A percentile compares a stretch with the other conserved stretches of the same genome.
Conservation (phyloP, 331 rosid species). For the Quercus tomentella region DNA sequence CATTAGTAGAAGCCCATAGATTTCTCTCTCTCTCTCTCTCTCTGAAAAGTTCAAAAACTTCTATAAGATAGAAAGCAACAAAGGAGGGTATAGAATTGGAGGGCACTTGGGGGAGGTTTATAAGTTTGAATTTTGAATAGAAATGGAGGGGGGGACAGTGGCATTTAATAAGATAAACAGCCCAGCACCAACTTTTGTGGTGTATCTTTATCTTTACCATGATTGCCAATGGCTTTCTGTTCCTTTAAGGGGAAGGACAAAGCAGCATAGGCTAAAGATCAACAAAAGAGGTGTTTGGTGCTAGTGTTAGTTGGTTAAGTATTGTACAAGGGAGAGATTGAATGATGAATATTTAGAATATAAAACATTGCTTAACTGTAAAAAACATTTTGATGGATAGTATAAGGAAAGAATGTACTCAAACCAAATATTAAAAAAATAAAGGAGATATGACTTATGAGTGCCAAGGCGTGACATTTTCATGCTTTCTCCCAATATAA, state of each 20-base stretch:
- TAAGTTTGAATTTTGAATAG: constrained; percentile 66
- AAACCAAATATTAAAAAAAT: not conserved
- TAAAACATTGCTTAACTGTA: constrained; percentile 10
- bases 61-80: not conserved
- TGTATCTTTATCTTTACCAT: constrained; percentile 41
- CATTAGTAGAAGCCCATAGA: constrained; percentile 11
- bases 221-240: constrained; percentile 79
- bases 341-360: constrained; percentile 59
- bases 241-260: constrained; percentile 91
- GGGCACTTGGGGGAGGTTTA: not conserved
- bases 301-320: constrained; percentile 91
- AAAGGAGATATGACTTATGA: not conserved
- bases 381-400: not conserved
- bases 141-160: constrained; percentile 53
- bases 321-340: constrained; percentile 66
- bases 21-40: constrained; percentile 10
- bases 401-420: not conserved
- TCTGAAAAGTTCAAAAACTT: constrained; percentile 3
- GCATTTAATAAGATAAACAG: constrained; percentile 52
- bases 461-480: not conserved
- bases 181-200: constrained; percentile 52
- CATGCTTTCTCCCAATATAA: not conserved
- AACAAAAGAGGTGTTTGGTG: constrained; percentile 62
- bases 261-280: constrained; percentile 22
- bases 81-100: not conserved